Percentiles rank a stretch among this genome's conserved stretches.
Evolutionary conservation across 805 yeast species (phyloP).

Genomic region (Metschnikowia shivogae): DNA sequence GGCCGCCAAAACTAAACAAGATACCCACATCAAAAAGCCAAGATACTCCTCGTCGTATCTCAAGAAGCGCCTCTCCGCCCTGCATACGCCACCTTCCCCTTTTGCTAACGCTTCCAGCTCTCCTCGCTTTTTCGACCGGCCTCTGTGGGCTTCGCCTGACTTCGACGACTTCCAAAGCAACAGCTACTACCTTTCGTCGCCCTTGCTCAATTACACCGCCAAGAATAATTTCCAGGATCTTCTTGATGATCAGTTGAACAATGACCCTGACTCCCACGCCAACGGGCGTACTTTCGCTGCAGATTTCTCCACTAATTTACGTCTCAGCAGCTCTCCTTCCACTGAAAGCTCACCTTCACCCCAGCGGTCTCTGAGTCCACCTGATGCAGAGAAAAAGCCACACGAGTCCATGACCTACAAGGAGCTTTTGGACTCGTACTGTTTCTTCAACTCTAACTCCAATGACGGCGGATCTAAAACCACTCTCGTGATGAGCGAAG

Average conservation of each 20-base stretch:
- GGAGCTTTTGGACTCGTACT: conserved; percentile 54
- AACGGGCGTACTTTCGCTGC: background rate
- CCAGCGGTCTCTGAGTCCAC: background rate
- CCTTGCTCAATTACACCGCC: conserved; percentile 25
- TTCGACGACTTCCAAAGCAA: conserved; percentile 30
- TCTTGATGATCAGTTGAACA: conserved; percentile 1
- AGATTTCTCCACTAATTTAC: background rate
- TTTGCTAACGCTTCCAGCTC: background rate
- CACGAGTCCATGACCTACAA: conserved; percentile 51
- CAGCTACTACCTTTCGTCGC: conserved; percentile 35
- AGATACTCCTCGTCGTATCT: conserved; percentile 38
- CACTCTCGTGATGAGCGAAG: conserved; percentile 17
- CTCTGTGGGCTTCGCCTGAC: background rate
- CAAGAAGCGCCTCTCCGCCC: conserved; percentile 30
- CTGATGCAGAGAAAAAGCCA: background rate
- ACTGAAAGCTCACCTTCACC: conserved; percentile 1
- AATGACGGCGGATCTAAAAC: conserved; percentile 16
- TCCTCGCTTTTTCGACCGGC: background rate
- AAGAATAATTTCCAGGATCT: conserved; percentile 6
- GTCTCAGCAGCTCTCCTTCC: conserved; percentile 1
- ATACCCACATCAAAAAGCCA: conserved; percentile 23
- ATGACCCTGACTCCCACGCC: background rate
- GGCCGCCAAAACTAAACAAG: conserved; percentile 8
- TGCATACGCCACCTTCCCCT: background rate
- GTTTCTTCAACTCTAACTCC: conserved; percentile 45